Evolutionary conservation across 768 basidiomycete species (phyloP).

Genomic region (Russula sp.): DNA sequence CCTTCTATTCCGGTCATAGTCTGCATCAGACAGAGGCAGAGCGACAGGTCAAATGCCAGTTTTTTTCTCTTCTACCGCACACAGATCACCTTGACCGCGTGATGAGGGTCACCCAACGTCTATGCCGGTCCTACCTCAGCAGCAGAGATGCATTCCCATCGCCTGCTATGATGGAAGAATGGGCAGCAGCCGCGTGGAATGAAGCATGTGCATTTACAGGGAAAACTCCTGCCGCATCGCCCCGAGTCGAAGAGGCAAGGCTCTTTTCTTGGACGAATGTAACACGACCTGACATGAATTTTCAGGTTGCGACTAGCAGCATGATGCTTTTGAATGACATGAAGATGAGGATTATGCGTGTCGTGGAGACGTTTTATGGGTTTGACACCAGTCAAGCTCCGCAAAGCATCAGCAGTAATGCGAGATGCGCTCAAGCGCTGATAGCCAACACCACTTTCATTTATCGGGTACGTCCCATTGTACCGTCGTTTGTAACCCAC

Average conservation of each 20-base stretch:
- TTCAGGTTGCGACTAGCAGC: not conserved
- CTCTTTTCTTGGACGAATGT: not conserved
- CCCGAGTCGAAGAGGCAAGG: not conserved
- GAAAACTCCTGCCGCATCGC: not conserved
- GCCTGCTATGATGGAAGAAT: not conserved
- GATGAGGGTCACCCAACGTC: not conserved
- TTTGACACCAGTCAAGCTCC: not conserved
- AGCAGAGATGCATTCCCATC: conserved; percentile 9
- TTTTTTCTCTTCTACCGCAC: not conserved
- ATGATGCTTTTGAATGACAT: not conserved
- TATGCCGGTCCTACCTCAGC: not conserved
- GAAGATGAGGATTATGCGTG: not conserved
- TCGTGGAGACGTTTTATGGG: not conserved
- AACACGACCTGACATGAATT: not conserved
- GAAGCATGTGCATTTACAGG: not conserved
- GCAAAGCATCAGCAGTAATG: not conserved
- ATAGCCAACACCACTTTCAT: not conserved
- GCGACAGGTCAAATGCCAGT: too few relatives aligned
- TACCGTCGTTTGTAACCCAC: not conserved
- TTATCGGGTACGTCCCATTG: conserved; percentile 1
- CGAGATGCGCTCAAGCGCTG: not conserved
- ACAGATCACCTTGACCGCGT: not conserved
- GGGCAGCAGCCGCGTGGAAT: not conserved
- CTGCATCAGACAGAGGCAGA: not conserved
- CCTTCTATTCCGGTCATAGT: not conserved